Percentiles rank a stretch among this genome's conserved stretches.
Evolutionary conservation across 2,329 filamentous ascomycete genomes (phyloP).

Genomic region (Metarhizium anisopliae): DNA sequence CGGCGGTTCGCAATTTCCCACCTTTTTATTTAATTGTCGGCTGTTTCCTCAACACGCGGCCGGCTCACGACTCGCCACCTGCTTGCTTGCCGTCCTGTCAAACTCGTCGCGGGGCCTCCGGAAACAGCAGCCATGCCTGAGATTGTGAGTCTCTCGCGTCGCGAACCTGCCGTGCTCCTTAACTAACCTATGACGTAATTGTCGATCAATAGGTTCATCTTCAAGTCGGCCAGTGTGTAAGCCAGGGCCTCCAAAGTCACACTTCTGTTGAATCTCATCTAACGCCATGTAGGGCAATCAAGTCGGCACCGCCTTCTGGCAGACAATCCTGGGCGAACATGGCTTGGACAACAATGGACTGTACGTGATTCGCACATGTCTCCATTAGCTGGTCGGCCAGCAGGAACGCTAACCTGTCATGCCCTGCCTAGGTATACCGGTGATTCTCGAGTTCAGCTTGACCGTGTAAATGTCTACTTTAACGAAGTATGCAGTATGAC

Average conservation of each 20-base stretch:
- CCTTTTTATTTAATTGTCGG: not conserved
- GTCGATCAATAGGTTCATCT: constrained; percentile 75
- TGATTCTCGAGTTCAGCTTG: constrained; percentile 94
- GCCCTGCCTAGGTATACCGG: constrained; percentile 63
- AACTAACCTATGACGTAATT: constrained; percentile 39
- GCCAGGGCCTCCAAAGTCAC: constrained; percentile 35
- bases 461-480: constrained; percentile 99
- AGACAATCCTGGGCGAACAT: constrained; percentile 81
- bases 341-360: constrained; percentile 94
- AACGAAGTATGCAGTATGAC: constrained; percentile 46
- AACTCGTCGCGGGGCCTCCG: not conserved
- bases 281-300: constrained; percentile 77
- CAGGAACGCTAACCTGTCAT: not conserved
- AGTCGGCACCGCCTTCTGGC: constrained; percentile 99
- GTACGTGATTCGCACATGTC: not conserved
- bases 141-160: constrained; percentile 6
- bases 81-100: not conserved
- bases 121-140: constrained; percentile 6
- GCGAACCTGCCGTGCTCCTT: not conserved
- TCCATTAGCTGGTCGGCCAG: not conserved
- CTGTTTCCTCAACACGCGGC: not conserved
- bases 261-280: constrained; percentile 15
- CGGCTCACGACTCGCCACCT: not conserved
- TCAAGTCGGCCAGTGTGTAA: constrained; percentile 98
- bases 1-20: not conserved